phyloP scores from a whole-genome alignment of 2,329 filamentous ascomycete species.

The Escovopsis sp. region DNA sequence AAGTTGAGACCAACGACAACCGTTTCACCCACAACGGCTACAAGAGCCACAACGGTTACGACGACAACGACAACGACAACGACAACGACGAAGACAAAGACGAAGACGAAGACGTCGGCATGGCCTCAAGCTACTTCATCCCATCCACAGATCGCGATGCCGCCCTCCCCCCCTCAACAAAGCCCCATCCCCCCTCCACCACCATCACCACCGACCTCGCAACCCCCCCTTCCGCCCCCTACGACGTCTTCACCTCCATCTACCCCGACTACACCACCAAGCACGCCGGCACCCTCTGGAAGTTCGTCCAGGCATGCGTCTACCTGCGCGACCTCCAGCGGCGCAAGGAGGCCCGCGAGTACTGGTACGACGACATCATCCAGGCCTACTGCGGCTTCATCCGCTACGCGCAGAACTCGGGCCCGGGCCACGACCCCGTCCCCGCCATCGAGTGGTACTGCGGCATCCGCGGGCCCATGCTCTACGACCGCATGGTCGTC shows the following conservation, averaged over 20 bases:
- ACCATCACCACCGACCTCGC: not conserved
- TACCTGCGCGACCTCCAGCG: conserved; percentile 25
- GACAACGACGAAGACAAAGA: too few species aligned
- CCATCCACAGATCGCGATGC: conserved; percentile 10
- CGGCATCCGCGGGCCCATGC: conserved; percentile 11
- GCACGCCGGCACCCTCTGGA: conserved; percentile 21
- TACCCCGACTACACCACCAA: conserved; percentile 30
- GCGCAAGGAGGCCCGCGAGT: conserved; percentile 21
- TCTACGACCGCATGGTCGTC: conserved; percentile 19
- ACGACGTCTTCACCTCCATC: conserved; percentile 20
- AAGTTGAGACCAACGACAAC: too few species aligned
- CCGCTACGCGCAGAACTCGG: conserved; percentile 20
- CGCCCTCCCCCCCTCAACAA: not conserved
- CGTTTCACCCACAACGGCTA: too few species aligned
- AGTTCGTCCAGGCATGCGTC: conserved; percentile 31
- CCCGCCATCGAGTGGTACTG: conserved; percentile 29
- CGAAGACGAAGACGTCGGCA: too few species aligned
- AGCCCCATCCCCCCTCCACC: not conserved
- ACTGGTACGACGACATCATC: conserved; percentile 38
- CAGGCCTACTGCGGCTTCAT: conserved; percentile 27
- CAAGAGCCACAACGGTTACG: too few species aligned
- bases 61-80: too few species aligned
- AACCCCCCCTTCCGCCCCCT: too few species aligned
- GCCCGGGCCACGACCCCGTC: conserved; percentile 14
- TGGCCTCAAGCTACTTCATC: conserved; percentile 15